Percentiles rank a stretch among this genome's conserved stretches.
These are phyloP conservation scores for Neohortaea acidophila DNA, from an alignment of 495 filamentous ascomycete genomes.

Conservation along the genomic window DNA sequence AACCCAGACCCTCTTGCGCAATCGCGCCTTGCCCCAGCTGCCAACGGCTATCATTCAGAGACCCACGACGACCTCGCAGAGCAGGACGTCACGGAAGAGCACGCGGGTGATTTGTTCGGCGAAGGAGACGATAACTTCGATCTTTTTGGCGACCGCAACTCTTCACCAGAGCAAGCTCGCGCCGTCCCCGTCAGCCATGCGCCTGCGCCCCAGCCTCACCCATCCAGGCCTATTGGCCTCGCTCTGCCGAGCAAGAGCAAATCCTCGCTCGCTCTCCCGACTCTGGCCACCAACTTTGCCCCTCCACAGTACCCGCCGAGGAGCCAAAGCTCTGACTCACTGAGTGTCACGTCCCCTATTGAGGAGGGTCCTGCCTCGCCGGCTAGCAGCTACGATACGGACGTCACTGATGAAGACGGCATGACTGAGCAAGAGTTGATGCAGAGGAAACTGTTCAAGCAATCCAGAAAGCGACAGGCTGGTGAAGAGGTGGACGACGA, in stretches of 20 bases:
- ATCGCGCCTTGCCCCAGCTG: conserved; percentile 27
- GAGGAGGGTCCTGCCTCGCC: conserved; percentile 11
- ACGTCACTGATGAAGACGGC: conserved; percentile 1
- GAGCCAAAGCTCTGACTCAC: conserved; percentile 1
- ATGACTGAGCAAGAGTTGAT: neutral
- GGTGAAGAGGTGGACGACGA: conserved; percentile 15
- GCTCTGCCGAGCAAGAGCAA: conserved; percentile 13
- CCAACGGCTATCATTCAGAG: conserved; percentile 11
- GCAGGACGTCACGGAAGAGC: conserved; percentile 16
- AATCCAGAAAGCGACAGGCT: conserved; percentile 20
- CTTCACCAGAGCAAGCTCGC: conserved; percentile 9
- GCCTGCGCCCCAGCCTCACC: neutral
- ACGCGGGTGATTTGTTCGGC: conserved; percentile 26
- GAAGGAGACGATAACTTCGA: conserved; percentile 32
- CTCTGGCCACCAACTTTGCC: neutral
- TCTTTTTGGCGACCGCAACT: conserved; percentile 15
- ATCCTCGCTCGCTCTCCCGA: conserved; percentile 10
- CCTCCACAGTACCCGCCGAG: too few relatives aligned
- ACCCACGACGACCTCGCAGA: conserved; percentile 1
- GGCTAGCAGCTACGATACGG: conserved; percentile 1
- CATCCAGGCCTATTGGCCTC: conserved; percentile 8
- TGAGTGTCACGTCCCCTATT: conserved; percentile 7
- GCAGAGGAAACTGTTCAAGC: conserved; percentile 16
- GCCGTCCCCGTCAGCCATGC: neutral
- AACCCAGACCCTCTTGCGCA: too few relatives aligned